Evolutionary conservation across 2,329 filamentous ascomycete genomes (phyloP).

Genomic region (Diplodia scrobiculata): DNA sequence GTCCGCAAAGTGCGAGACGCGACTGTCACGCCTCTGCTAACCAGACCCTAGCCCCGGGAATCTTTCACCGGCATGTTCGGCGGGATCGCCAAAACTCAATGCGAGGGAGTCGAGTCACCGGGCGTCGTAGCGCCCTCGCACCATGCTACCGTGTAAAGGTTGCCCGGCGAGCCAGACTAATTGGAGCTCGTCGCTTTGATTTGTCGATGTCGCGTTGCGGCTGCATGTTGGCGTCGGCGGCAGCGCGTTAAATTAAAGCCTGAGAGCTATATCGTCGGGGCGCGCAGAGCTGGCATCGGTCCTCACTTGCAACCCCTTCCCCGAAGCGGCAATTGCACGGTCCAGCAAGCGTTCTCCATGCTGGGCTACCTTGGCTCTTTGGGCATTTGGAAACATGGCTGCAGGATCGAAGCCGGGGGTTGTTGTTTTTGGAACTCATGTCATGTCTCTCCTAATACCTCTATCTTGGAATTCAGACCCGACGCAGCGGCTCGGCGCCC

Average conservation of each 20-base stretch:
- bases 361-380: not conserved
- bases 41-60: not conserved
- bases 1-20: constrained; percentile 9
- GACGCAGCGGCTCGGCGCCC: constrained; percentile 16
- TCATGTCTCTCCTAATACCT: constrained; percentile 24
- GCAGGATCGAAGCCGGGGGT: not conserved
- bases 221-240: not conserved
- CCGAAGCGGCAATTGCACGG: constrained; percentile 4
- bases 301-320: not conserved
- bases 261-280: not conserved
- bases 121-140: constrained; percentile 12
- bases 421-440: constrained; percentile 16
- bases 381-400: not conserved
- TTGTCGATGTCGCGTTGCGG: constrained; percentile 9
- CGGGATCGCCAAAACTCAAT: constrained; percentile 21
- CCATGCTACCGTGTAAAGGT: constrained; percentile 13
- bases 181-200: not conserved
- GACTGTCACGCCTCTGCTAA: not conserved
- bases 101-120: not conserved
- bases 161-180: not conserved
- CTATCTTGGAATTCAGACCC: constrained; percentile 24
- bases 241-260: constrained; percentile 15
- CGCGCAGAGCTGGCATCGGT: not conserved
- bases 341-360: not conserved
- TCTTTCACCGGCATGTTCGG: constrained; percentile 18